Percentiles rank a stretch among this genome's conserved stretches.
Conservation (phyloP, 768 basidiomycete genomes). For the Tylopilus plumbeoviolaceoides region DNA sequence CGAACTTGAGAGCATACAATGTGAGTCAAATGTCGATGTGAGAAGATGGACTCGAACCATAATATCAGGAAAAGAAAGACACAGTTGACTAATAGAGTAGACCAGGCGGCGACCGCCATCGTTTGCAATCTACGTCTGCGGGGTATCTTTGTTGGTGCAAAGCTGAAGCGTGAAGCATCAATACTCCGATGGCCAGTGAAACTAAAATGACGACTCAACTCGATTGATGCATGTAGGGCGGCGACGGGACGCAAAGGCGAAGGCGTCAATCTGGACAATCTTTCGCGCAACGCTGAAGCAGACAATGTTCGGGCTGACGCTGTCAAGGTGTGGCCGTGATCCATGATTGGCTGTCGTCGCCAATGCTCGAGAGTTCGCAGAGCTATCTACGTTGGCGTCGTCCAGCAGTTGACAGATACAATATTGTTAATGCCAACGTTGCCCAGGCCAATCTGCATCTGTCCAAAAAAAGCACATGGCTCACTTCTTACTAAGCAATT, state of each 20-base stretch:
- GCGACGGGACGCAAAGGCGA: constrained; percentile 60
- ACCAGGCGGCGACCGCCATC: constrained; percentile 84
- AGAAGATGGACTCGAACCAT: constrained; percentile 49
- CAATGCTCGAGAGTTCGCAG: background rate
- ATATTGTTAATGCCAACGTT: too few relatives aligned
- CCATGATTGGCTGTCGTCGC: constrained; percentile 26
- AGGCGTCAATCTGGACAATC: constrained; percentile 56
- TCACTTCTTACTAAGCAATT: background rate
- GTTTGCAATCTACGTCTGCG: constrained; percentile 85
- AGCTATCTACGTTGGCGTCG: background rate
- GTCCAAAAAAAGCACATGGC: too few relatives aligned
- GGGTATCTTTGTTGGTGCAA: constrained; percentile 84
- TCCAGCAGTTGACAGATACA: background rate
- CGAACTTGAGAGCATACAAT: constrained; percentile 50
- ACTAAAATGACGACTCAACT: constrained; percentile 42
- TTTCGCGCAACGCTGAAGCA: constrained; percentile 56
- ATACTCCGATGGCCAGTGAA: background rate
- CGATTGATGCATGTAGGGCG: constrained; percentile 66
- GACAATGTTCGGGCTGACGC: constrained; percentile 51
- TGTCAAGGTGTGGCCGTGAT: constrained; percentile 28
- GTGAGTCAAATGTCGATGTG: background rate
- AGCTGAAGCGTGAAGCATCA: constrained; percentile 40
- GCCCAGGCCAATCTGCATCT: too few relatives aligned
- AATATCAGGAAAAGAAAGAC: constrained; percentile 64
- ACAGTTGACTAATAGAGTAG: constrained; percentile 37